phyloP scores from a whole-genome alignment of 1,284 basidiomycete genomes.

The Malassezia slooffiae region DNA sequence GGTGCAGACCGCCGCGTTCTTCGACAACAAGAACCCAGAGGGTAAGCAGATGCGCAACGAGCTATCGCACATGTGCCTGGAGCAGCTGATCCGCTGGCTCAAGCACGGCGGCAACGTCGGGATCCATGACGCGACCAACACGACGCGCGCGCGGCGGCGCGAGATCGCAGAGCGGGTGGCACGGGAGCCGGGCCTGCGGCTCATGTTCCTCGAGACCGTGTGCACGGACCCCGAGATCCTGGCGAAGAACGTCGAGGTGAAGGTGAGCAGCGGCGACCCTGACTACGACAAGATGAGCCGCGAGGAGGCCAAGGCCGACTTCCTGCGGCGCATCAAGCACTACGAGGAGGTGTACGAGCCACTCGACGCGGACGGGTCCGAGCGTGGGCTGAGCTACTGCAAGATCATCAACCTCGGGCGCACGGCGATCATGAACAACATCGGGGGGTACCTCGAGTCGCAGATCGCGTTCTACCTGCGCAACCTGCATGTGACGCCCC shows the following conservation, averaged over 20 bases:
- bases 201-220: constrained; percentile 87
- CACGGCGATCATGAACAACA: constrained; percentile 36
- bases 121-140: constrained; percentile 96
- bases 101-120: constrained; percentile 87
- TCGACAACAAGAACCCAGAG: constrained; percentile 72
- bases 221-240: constrained; percentile 90
- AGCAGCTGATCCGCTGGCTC: constrained; percentile 88
- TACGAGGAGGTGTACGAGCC: constrained; percentile 96
- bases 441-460: constrained; percentile 75
- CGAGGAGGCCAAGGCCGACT: constrained; percentile 75
- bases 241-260: constrained; percentile 86
- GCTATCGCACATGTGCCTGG: constrained; percentile 81
- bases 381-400: constrained; percentile 54
- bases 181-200: constrained; percentile 73
- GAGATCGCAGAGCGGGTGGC: constrained; percentile 68
- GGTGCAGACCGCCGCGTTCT: constrained; percentile 83
- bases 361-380: constrained; percentile 55
- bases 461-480: constrained; percentile 96
- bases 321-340: constrained; percentile 75
- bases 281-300: constrained; percentile 84
- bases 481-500: constrained; percentile 92
- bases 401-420: constrained; percentile 47
- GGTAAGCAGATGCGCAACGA: constrained; percentile 68
- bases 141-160: constrained; percentile 65
- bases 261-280: constrained; percentile 89